Evolutionary conservation across 1,284 basidiomycete genomes (phyloP), one percentile per base, ranked within the genome.

Genomic region (Pseudozyma thailandica): DNA sequence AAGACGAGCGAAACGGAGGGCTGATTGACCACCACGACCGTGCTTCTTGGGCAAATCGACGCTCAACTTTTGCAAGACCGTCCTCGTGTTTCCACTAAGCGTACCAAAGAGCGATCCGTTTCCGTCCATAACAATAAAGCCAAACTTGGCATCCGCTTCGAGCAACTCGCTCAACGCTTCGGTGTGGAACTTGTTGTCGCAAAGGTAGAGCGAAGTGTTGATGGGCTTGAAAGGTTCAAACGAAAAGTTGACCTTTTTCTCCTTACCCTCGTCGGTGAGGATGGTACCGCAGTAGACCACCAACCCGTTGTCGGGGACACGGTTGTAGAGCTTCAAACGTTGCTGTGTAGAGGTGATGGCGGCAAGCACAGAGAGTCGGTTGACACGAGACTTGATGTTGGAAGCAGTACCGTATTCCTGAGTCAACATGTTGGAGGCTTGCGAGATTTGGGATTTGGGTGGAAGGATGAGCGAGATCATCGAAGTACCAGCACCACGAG

Each of bases 21-120:
- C 96, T 63, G 96, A 99, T 85, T 99, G 96, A 86, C 96, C 96
- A 90, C 96, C 96, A 88, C 96, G 95, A 18, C 94, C 94, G 85
- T 98, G 96, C 88, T 99, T 99, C 87, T 98, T 99, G 49, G 96
- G 96, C 20, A 99, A 88, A 85, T 98, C 96, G 83, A 99, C 96
- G 33, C 91, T 94, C 86, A 99, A 96, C 85, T 98, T 99, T 86
- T 98, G 94, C 58, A 97, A 88, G 51, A 99, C 89, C 71, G 97
- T 94, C 75, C 96, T 92, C 20, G 96, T 97, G 86, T 98, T 99
- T 52, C 96, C 96, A 0, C 94, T 89, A 45, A 99, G 89, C 4
- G 92, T 93, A 71, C 96, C 96, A 77, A 98, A 98, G 42, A 99
- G 90, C 20, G 93, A 92, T 33, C 94, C 94, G 84, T 94, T 95